Conservation (phyloP, 116 monocot genomes). For the Thalassia testudinum region DNA sequence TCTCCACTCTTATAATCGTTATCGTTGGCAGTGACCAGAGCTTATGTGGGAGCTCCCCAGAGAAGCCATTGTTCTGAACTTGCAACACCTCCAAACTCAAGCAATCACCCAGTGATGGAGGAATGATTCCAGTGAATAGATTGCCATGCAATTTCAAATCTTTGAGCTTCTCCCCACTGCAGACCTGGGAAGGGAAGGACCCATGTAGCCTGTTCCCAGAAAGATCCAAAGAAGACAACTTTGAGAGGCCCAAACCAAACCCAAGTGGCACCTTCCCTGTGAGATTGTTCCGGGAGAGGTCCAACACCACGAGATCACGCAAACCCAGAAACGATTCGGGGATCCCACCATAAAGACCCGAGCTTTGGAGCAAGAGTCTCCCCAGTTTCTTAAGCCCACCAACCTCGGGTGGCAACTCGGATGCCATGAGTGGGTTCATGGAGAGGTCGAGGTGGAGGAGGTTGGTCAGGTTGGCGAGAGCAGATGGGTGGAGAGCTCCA, state of each 20-base stretch:
- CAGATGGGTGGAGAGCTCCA: conserved; percentile 27
- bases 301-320: conserved; percentile 28
- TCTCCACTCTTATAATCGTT: conserved; percentile 35
- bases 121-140: conserved; percentile 25
- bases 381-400: conserved; percentile 22
- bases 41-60: conserved; percentile 32
- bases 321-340: conserved; percentile 29
- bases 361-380: conserved; percentile 27
- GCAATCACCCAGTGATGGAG: conserved; percentile 24
- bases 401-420: conserved; percentile 33
- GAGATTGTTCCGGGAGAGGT: conserved; percentile 49
- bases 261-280: conserved; percentile 32
- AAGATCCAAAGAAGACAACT: conserved; percentile 38
- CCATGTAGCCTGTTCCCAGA: conserved; percentile 53
- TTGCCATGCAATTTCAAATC: conserved; percentile 35
- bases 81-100: conserved; percentile 38
- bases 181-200: conserved; percentile 36
- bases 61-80: conserved; percentile 41
- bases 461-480: conserved; percentile 27
- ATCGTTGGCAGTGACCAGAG: conserved; percentile 49
- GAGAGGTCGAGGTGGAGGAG: conserved; percentile 40
- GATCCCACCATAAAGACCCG: conserved; percentile 35
- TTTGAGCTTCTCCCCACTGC: conserved; percentile 26
- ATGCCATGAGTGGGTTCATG: conserved; percentile 24
- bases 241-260: conserved; percentile 30